phyloP scores from a whole-genome alignment of 208 protist species.

The Crithidia sp. region DNA sequence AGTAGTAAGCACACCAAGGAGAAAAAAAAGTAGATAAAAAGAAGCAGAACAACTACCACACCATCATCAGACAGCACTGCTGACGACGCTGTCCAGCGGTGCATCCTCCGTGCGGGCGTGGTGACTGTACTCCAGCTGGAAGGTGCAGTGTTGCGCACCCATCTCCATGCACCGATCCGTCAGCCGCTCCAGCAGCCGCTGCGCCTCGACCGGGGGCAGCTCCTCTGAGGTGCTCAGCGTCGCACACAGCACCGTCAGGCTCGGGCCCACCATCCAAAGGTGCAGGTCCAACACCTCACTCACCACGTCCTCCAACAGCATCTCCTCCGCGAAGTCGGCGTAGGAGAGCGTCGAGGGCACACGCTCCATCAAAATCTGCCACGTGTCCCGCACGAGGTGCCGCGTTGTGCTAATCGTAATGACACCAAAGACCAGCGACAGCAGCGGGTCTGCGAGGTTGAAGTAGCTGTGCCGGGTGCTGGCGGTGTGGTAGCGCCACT shows the following conservation, averaged over 20 bases:
- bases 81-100: not conserved
- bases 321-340: slow-evolving; percentile 14
- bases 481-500: slow-evolving; percentile 20
- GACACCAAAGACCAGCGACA: slow-evolving; percentile 15
- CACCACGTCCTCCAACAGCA: slow-evolving; percentile 12
- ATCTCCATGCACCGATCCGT: slow-evolving; percentile 29
- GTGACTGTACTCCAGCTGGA: slow-evolving; percentile 21
- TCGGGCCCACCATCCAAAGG: slow-evolving; percentile 21
- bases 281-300: slow-evolving; percentile 27
- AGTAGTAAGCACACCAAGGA: too few relatives aligned
- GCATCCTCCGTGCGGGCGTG: slow-evolving; percentile 16
- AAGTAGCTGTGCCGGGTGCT: slow-evolving; percentile 29
- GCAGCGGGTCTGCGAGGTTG: slow-evolving; percentile 24
- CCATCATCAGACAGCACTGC: not conserved
- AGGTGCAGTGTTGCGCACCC: slow-evolving; percentile 29
- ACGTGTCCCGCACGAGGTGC: slow-evolving; percentile 23
- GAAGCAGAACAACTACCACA: not conserved
- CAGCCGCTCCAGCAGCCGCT: slow-evolving; percentile 18
- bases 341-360: slow-evolving; percentile 27
- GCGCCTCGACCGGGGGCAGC: slow-evolving; percentile 15
- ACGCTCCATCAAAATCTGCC: slow-evolving; percentile 24
- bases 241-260: slow-evolving; percentile 22
- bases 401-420: slow-evolving; percentile 30
- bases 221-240: slow-evolving; percentile 17
- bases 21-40: slow-evolving; percentile 6